Evolutionary conservation across 371 early-diverging fungal species (phyloP).

Genomic region (Mucor piriformis): DNA sequence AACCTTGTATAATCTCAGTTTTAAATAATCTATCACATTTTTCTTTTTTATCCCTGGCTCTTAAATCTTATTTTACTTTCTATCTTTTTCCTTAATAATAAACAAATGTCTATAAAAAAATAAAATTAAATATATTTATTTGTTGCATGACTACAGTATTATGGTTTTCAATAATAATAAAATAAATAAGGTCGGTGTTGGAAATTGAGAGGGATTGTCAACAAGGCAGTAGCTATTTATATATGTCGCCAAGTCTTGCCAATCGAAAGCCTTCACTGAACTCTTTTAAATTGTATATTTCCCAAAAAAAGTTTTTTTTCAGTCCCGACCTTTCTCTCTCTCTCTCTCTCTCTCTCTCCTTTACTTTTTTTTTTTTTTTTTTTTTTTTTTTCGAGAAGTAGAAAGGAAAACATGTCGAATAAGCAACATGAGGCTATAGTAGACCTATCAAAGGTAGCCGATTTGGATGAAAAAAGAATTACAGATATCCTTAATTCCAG

Average conservation of each 20-base stretch:
- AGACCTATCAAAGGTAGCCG: neutral
- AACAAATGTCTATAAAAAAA: too few species aligned
- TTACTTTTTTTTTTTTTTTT: conserved; percentile 4
- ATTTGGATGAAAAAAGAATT: conserved; percentile 1
- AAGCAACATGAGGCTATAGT: neutral
- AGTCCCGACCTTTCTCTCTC: neutral
- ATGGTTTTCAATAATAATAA: neutral
- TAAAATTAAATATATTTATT: neutral
- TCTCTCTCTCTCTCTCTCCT: neutral
- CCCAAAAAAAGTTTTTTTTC: neutral
- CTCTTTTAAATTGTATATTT: neutral
- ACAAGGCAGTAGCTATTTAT: neutral
- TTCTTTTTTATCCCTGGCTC: too few species aligned
- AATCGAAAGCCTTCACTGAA: neutral
- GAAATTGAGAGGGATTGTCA: neutral
- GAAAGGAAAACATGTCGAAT: neutral
- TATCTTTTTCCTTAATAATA: too few species aligned
- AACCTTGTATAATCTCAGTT: too few species aligned
- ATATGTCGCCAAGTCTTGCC: neutral
- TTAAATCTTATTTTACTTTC: too few species aligned
- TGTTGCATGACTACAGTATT: neutral
- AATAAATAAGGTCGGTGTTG: neutral
- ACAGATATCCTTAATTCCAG: conserved; percentile 5
- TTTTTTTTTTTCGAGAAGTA: neutral
- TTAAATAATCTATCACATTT: too few species aligned